Percentiles rank a stretch among this genome's conserved stretches.
Conservation (phyloP, 164 flowering plant species). For the Akebia trifoliata region DNA sequence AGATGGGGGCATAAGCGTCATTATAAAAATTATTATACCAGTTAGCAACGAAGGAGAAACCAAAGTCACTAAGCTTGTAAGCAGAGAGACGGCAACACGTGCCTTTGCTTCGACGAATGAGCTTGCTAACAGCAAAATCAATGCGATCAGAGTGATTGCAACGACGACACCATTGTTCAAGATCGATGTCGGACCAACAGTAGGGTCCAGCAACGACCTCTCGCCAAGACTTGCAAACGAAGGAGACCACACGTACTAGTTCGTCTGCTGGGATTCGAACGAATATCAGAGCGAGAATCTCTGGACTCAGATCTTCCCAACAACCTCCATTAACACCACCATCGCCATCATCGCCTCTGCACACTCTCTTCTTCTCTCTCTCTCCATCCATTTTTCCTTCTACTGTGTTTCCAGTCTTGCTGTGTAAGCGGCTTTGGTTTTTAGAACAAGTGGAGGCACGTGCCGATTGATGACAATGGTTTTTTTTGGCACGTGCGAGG, state of each 20-base stretch:
- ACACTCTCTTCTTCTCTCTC: not conserved
- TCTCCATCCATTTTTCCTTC: too few relatives aligned
- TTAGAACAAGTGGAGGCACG: too few relatives aligned
- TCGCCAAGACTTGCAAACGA: slow-evolving; percentile 29
- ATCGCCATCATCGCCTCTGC: not conserved
- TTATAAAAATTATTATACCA: too few relatives aligned
- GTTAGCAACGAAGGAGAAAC: slow-evolving; percentile 24
- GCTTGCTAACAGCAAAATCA: slow-evolving; percentile 20
- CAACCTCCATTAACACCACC: not conserved
- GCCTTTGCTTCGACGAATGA: slow-evolving; percentile 23
- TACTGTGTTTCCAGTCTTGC: too few relatives aligned
- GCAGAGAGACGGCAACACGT: slow-evolving; percentile 14
- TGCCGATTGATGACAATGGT: too few relatives aligned
- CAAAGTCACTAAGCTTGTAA: slow-evolving; percentile 18
- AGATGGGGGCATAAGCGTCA: too few relatives aligned
- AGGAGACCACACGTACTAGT: slow-evolving; percentile 12
- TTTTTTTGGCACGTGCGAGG: too few relatives aligned
- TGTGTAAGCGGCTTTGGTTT: too few relatives aligned
- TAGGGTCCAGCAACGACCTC: slow-evolving; percentile 24
- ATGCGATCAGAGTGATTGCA: not conserved
- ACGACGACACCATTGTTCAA: slow-evolving; percentile 29
- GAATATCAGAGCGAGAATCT: slow-evolving; percentile 23
- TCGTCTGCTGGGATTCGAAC: slow-evolving; percentile 17
- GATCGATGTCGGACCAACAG: slow-evolving; percentile 30
- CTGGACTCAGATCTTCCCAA: slow-evolving; percentile 27